Percentiles rank a stretch among this genome's conserved stretches.
Conservation (phyloP, 2,329 filamentous ascomycete genomes). For the Alternaria brassicicola region DNA sequence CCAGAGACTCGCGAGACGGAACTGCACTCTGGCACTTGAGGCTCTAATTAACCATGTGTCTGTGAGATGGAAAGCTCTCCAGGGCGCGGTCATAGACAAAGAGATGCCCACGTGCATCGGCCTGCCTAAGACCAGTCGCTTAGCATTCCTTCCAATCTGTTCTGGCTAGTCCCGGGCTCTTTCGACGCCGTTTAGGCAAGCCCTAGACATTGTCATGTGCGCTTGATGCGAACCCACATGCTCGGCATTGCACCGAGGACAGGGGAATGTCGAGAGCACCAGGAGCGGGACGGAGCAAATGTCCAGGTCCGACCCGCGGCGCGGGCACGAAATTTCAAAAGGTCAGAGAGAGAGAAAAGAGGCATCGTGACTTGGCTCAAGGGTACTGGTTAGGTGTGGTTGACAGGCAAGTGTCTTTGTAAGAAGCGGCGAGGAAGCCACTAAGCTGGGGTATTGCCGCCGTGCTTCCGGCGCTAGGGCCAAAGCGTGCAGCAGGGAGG, state of each 20-base stretch:
- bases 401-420: background rate
- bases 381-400: background rate
- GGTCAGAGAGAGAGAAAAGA: background rate
- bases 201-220: background rate
- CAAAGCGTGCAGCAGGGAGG: background rate
- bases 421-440: background rate
- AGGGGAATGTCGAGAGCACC: background rate
- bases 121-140: background rate
- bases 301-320: background rate
- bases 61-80: background rate
- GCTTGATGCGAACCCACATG: constrained; percentile 4
- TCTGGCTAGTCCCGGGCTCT: background rate
- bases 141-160: background rate
- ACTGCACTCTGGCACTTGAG: background rate
- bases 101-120: background rate
- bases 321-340: background rate
- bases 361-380: background rate
- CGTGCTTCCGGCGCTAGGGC: background rate
- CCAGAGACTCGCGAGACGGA: background rate
- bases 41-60: background rate
- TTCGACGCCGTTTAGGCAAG: background rate
- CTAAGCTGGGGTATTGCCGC: background rate
- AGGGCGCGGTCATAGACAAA: background rate
- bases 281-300: background rate
- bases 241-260: background rate